Percentiles rank a stretch among this genome's conserved stretches.
Conservation (phyloP, 2,329 filamentous ascomycete genomes). For the Cordyceps cicadae region DNA sequence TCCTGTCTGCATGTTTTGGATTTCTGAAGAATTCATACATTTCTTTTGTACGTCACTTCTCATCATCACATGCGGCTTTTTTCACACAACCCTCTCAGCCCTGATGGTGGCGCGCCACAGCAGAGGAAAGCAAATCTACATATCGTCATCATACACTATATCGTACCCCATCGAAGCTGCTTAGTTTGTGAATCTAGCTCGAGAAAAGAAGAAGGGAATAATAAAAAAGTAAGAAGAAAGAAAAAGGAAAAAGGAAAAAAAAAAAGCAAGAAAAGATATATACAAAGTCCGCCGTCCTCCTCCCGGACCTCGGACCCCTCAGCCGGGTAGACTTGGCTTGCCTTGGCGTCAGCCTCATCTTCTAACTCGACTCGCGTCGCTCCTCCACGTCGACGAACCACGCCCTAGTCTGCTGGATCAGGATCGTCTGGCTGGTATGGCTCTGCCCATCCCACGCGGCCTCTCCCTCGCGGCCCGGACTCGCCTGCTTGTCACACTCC, state of each 20-base stretch:
- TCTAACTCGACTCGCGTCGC: neutral
- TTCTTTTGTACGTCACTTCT: neutral
- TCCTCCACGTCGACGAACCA: slow-evolving; percentile 12
- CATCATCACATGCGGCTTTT: neutral
- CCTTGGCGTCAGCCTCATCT: too few species aligned
- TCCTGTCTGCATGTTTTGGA: too few species aligned
- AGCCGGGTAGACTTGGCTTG: neutral
- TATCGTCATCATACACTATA: neutral
- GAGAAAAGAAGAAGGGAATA: neutral
- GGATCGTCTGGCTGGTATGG: slow-evolving; percentile 9
- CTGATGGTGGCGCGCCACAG: neutral
- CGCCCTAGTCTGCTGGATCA: slow-evolving; percentile 12
- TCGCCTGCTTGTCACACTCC: too few species aligned
- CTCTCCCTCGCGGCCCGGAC: neutral
- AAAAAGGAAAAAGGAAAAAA: neutral
- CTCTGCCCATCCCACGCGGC: slow-evolving; percentile 10
- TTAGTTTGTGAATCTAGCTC: neutral
- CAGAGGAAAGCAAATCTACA: neutral
- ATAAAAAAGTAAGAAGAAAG: neutral
- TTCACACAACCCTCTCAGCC: neutral
- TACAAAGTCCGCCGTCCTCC: neutral
- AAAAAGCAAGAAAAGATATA: neutral
- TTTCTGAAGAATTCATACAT: too few species aligned
- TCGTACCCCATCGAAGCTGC: neutral
- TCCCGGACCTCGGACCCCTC: neutral